Base-by-base conservation (phyloP, 495 filamentous ascomycete genomes). In the Neurospora intermedia region DNA sequence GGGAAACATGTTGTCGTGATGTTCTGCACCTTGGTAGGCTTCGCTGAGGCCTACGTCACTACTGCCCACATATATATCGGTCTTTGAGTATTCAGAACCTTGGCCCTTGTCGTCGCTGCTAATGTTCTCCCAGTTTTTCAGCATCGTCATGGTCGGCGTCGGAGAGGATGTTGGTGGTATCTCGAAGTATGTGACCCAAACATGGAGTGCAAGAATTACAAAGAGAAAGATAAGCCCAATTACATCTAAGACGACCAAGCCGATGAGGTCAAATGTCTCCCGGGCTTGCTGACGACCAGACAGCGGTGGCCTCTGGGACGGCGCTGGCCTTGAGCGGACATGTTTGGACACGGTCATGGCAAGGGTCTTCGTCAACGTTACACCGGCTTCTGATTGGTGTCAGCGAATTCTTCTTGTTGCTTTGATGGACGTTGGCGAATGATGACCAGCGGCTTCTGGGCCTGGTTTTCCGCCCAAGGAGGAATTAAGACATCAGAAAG, bases 21-120 rank as follows among this genome's bases (percentile, higher is more conserved):
- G n/a, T 3, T 43, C 41, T 23, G 9, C 31, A 11, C 74, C 72
- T 40, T 59, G 54, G 72, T 76, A 74, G 41, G 74, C 20, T 31
- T 72, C 72, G 18, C 35, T 72, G 38, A 72, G 70, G 27, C 74
- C 74, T n/a, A 13, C 54, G 10, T 31, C 23, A 31, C 13, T 31
- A 23, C 54, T 62, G 54, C 54, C 54, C 54, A 27, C 16, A 23
- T 62, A 62, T 23, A 31, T 27, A 23, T 31, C 23, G 54, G 54
- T 62, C 11, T 62, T 62, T 8, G 54, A 23, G 54, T 27, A 27
- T 27, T 62, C 23, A 23, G 23, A 62, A 62, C 54, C 23, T 62
- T 62, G 54, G 23, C 6, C 11, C 15, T 62, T 62, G 54, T 23
- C 23, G 23, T 62, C 54, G 23, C 54, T 62, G 15, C 13, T 35